Evolutionary conservation across 805 yeast species (phyloP), one percentile per base, ranked within the genome.

Genomic region (Barnettozyma botsteinii): DNA sequence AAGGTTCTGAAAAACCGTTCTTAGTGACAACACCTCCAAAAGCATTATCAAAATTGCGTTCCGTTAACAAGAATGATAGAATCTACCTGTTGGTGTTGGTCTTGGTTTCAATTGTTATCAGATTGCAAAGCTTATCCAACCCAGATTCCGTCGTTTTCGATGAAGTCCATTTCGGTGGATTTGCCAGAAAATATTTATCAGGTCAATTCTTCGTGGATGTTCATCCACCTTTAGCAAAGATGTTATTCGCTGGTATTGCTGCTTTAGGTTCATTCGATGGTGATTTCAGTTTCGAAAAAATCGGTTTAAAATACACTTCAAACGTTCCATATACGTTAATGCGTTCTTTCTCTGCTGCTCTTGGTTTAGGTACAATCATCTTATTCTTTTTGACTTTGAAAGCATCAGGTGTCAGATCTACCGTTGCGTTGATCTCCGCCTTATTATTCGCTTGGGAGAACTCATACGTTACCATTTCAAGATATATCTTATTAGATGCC

Each of bases 111-210:
- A 46, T 69, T 11, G 52, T 61, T 34, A 73, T 86, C 36, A 77
- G 99, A 51, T 67, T 83, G 38, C 66, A 69, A 49, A 66, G 72
- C 39, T 66, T 93, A 43, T 66, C 73, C 21, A 56, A 65, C 46
- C 99, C 99, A 29, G 64, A 78, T 52, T 77, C 89, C 22, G 94
- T 88, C 27, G 95, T 91, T 11, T 85, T 85, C 50, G 96, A 88
- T 61, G 98, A 91, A 61, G 93, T 85, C 30, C 95, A 85, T 62
- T 93, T 93, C 55, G 98, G 98, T 41, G 94, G 94, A n/a, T 93
- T 91, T 65, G 95, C 96, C 24, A 73, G 81, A 43, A 79, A 85
- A 62, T 93, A 88, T 65, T 71, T 79, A 39, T 61, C 65, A 38
- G 85, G 86, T 15, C 61, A 61, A 14, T 82, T 69, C 55, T 83